Base-by-base conservation (phyloP, 306 rosid genomes). In the Arachis hypogaea region DNA sequence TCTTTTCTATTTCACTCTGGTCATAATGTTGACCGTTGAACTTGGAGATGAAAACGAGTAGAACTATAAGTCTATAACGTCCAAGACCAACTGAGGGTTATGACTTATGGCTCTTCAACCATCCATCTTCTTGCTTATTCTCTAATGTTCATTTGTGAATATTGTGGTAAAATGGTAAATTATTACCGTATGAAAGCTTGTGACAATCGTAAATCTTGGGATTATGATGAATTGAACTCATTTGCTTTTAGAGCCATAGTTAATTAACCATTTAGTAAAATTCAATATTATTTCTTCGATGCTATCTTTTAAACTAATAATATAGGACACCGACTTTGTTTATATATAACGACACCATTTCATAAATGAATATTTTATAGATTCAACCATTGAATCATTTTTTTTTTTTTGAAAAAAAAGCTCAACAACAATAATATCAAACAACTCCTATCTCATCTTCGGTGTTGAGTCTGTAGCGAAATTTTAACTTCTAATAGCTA, bases 11-110 rank as follows among this genome's bases (percentile, higher is more conserved):
- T 76, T 47, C 44, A 7, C 51, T 2, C 3, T 40, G 63, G 69
- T 68, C 74, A 29, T 54, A 36, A 7, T 46, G 4, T 75, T 75
- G 79, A 58, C 60, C 60, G 4, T 59, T 58, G 11, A 76, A 59
- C 33, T 68, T 68, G 69, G 68, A 76, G 8, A 57, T 68, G 69
- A 76, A 76, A 22, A 57, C 72, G 66, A 65, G 59, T 75, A 43
- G 7, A 57, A 65, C 38, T 49, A 33, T 51, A 73, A 36, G 9
- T 2, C 38, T 33, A 33, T 33, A 33, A 5, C n/a, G 36, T 72
- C 77, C 1, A 5, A 4, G 43, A 8, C 33, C 14, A 11, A 29
- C 44, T 9, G 14, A 44, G 2, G 16, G 28, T n/a, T 4, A 33
- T 33, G 38, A 33, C 38, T 33, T 33, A 33, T 33, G 38, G 2